phyloP scores from a whole-genome alignment of 2,329 filamentous ascomycete species.

The Emmonsia crescens region DNA sequence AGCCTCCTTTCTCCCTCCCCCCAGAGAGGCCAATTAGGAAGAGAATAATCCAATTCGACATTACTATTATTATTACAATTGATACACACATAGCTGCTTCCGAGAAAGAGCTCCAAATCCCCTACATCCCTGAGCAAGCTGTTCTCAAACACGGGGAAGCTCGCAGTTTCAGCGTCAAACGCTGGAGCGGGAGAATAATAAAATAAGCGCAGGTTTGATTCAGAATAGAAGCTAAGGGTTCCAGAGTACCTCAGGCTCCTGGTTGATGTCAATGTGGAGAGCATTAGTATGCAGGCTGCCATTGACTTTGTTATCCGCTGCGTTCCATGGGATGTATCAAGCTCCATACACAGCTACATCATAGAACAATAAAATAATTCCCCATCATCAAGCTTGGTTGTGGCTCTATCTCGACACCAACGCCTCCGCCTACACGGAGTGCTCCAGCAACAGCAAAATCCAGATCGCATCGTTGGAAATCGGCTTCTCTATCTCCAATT shows the following conservation, averaged over 20 bases:
- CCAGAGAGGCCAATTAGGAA: not conserved
- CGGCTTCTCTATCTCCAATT: not conserved
- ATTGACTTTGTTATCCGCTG: not conserved
- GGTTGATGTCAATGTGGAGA: not conserved
- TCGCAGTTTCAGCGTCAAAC: constrained; percentile 2
- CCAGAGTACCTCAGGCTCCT: not conserved
- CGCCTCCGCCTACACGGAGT: not conserved
- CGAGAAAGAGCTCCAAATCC: not conserved
- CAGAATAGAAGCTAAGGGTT: not conserved
- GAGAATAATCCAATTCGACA: not conserved
- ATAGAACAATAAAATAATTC: not conserved
- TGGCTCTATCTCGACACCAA: not conserved
- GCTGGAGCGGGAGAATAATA: not conserved
- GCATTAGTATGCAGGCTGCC: not conserved
- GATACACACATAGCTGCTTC: not conserved
- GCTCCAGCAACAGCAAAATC: not conserved
- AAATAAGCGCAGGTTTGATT: not conserved
- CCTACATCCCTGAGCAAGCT: not conserved
- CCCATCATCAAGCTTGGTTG: not conserved
- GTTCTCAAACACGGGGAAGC: not conserved
- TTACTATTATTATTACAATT: not conserved
- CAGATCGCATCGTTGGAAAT: not conserved
- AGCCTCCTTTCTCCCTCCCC: not conserved
- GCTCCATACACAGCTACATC: not conserved
- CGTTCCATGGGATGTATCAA: not conserved